phyloP scores from a whole-genome alignment of 2,329 filamentous ascomycete genomes.

The Graphilbum fragrans region DNA sequence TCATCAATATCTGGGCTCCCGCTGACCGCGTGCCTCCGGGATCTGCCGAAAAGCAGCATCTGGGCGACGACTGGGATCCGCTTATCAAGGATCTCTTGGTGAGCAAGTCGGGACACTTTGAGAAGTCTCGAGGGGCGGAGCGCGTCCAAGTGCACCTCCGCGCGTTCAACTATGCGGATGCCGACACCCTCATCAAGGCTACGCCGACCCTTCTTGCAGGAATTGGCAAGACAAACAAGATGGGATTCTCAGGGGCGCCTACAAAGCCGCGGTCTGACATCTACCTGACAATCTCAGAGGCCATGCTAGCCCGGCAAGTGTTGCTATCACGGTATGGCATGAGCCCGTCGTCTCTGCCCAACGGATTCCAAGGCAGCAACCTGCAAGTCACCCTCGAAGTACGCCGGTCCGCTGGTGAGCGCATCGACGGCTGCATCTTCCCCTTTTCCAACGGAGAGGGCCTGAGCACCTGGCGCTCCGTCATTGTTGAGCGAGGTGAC shows the following conservation, averaged over 20 bases:
- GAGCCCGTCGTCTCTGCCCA: conserved; percentile 60
- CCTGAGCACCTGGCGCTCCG: conserved; percentile 79
- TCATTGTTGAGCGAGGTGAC: conserved; percentile 65
- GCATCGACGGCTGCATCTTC: conserved; percentile 79
- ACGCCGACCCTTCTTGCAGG: conserved; percentile 81
- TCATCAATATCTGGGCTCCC: conserved; percentile 67
- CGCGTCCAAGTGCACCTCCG: conserved; percentile 69
- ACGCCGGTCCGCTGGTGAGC: conserved; percentile 62
- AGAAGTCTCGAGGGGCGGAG: conserved; percentile 60
- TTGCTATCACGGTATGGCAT: conserved; percentile 54
- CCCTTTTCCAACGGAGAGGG: conserved; percentile 70
- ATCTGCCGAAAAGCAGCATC: conserved; percentile 38
- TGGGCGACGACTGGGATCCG: conserved; percentile 57
- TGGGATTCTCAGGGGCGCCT: conserved; percentile 88
- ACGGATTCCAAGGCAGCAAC: conserved; percentile 53
- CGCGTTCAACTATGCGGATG: conserved; percentile 65
- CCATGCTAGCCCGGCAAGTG: conserved; percentile 66
- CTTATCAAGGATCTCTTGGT: conserved; percentile 62
- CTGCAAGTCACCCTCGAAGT: conserved; percentile 86
- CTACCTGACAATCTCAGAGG: conserved; percentile 75
- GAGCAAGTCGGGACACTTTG: conserved; percentile 61
- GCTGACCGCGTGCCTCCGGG: conserved; percentile 28
- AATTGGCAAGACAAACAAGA: conserved; percentile 70
- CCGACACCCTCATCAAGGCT: conserved; percentile 68
- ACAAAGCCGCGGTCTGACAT: conserved; percentile 86